Evolutionary conservation across 345 rosid species (phyloP).

Genomic region (Draba incana): DNA sequence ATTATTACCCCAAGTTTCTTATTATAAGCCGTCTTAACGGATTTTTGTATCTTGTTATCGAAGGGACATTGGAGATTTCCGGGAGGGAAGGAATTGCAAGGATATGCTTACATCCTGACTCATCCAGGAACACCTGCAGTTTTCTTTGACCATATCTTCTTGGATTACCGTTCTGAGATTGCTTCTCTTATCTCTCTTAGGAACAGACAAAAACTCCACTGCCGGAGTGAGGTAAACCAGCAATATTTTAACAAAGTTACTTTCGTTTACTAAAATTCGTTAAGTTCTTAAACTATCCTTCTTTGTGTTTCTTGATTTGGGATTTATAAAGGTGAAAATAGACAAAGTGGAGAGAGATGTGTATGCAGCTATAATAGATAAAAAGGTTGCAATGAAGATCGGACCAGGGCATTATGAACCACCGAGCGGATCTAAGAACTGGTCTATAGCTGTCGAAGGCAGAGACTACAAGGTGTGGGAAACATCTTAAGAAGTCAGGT

Average conservation of each 20-base stretch:
- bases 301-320: conserved; percentile 12
- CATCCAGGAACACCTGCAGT: conserved; percentile 98
- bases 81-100: conserved; percentile 94
- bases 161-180: conserved; percentile 69
- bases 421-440: conserved; percentile 51
- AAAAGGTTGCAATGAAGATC: conserved; percentile 81
- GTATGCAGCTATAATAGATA: conserved; percentile 81
- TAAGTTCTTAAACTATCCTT: neutral
- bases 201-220: conserved; percentile 71
- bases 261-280: neutral
- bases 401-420: conserved; percentile 95
- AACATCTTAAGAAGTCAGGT: conserved; percentile 49
- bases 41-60: neutral
- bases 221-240: conserved; percentile 72
- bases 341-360: conserved; percentile 78
- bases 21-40: neutral
- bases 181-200: conserved; percentile 72
- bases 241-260: neutral
- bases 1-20: neutral
- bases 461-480: conserved; percentile 93
- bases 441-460: conserved; percentile 75
- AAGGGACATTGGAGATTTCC: conserved; percentile 99
- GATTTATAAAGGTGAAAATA: conserved; percentile 59
- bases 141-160: conserved; percentile 83
- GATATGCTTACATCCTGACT: conserved; percentile 92